Base-by-base conservation (phyloP, 2,329 filamentous ascomycete species). In the Dendryphion nanum region DNA sequence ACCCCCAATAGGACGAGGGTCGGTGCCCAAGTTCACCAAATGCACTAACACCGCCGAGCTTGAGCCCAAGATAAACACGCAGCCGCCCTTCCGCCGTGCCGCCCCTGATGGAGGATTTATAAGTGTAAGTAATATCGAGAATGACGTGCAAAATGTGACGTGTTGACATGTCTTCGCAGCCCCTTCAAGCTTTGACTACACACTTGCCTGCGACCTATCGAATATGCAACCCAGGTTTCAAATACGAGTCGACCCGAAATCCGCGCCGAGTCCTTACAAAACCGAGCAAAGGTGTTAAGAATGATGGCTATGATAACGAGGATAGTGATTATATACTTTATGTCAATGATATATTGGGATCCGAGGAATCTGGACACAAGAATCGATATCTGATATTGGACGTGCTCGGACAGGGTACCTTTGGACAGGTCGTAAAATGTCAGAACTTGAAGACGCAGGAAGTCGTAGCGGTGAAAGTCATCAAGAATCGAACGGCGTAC, bases 241-340 rank as follows among this genome's bases (percentile, higher is more conserved):
- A 98, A 72, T 98, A 98, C 70, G 93, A 98, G 65, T 96, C 93
- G 13, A 96, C 93, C 37, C 82, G 93, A 50, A 98, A 98, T 61
- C 93, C 93, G 26, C 86, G 93, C 45, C 81, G 93, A 65, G 93
- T 98, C 34, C 77, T 98, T 51, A 98, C 93, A 13, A 98, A 98
- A 68, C 93, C 93, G 6, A 97, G 93, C 78, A 98, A 98, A 71
- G 93, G 93, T 12, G 81, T 87, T 46, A 98, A 98, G 77, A 98
- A 98, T 60, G 93, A 98, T 71, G 93, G 93, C 4, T 98, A 93
- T 60, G 93, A 98, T 63, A 98, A 98, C 53, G 93, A 98, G 65
- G 93, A 98, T 54, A 97, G 93, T 66, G 93, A 98, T 63, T 98
- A 98, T 63, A 98, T 98, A 59, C 80, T 98, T 52, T 98, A 97